Evolutionary conservation across 1,284 basidiomycete genomes (phyloP).

Genomic region (Ceratobasidium sp.): DNA sequence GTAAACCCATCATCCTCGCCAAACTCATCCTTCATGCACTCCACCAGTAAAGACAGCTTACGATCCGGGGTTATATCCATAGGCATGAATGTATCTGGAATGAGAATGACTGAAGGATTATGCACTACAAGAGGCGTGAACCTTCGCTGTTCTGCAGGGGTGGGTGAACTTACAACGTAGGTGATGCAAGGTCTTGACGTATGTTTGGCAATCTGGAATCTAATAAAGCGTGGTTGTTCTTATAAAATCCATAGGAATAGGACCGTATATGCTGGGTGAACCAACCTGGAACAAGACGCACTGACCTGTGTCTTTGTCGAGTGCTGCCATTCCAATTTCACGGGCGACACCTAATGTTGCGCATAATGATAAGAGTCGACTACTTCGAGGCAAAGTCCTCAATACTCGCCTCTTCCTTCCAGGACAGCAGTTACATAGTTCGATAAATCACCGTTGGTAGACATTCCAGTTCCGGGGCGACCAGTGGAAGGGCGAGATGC

Average conservation of each 20-base stretch:
- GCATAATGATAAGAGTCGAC: slow-evolving; percentile 15
- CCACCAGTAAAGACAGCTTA: slow-evolving; percentile 74
- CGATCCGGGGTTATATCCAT: slow-evolving; percentile 59
- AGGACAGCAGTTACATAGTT: slow-evolving; percentile 71
- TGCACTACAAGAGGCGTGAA: slow-evolving; percentile 61
- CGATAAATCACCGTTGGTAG: slow-evolving; percentile 36
- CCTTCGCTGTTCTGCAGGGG: no score
- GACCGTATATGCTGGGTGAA: slow-evolving; percentile 35
- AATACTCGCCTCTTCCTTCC: slow-evolving; percentile 69
- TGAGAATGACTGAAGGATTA: slow-evolving; percentile 76
- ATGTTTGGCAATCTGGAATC: slow-evolving; percentile 86
- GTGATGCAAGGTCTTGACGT: slow-evolving; percentile 89
- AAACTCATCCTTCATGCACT: slow-evolving; percentile 82
- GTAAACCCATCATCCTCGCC: slow-evolving; percentile 66
- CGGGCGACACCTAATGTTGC: slow-evolving; percentile 68
- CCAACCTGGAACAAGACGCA: slow-evolving; percentile 78
- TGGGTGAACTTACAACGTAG: slow-evolving; percentile 63
- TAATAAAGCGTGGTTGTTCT: slow-evolving; percentile 54
- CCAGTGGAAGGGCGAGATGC: slow-evolving; percentile 41
- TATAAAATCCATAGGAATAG: not conserved
- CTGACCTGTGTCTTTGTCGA: slow-evolving; percentile 84
- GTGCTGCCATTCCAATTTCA: slow-evolving; percentile 87
- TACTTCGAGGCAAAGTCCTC: no score
- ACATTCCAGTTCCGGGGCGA: slow-evolving; percentile 41
- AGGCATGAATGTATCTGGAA: slow-evolving; percentile 83